Base-by-base conservation (phyloP, 257 asterid species). In the Ilex aquifolium region DNA sequence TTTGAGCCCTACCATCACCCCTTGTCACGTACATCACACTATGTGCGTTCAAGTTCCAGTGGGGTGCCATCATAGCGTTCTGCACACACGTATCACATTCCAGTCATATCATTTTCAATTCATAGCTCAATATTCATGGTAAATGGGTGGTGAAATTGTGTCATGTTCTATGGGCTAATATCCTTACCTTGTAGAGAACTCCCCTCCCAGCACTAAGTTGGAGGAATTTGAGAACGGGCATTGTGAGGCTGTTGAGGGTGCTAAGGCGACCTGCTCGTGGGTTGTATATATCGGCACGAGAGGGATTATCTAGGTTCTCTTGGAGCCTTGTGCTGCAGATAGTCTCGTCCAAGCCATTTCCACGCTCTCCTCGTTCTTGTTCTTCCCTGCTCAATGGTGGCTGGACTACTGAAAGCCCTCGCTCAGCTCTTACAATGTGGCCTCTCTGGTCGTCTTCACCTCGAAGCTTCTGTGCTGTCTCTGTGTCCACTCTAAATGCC, bases 311-410 rank as follows among this genome's bases (percentile, higher is more conserved):
- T 13, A 84, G 64, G 67, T 81, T 84, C 50, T 80, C 79, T 13
- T 74, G 65, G 31, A 65, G 13, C 67, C 76, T 75, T 57, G 85
- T 81, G 50, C 68, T 49, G 84, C 94, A 89, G 1, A 84, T 64
- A 29, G 95, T 86, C 72, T 88, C 96, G 57, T 86, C 96, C 0
- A 84, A n/a, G 10, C 92, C 96, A 52, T 88, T 83, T 2, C 11
- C 63, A 4, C 66, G 53, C 15, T 63, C 58, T 7, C 59, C 32
- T 42, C 48, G 62, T 63, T 60, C 66, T 31, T 52, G 56, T 32
- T 65, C 52, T 54, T 69, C 65, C 52, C 56, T 44, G 17, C 52
- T 42, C 32, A 64, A 10, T 0, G 92, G 90, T 2, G 92, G 95
- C 50, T 61, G 68, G 65, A 87, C 59, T 44, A 84, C 86, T 74